Evolutionary conservation across 805 yeast genomes (phyloP), one percentile per base, ranked within the genome.

Genomic region (Yamadazyma laniorum): DNA sequence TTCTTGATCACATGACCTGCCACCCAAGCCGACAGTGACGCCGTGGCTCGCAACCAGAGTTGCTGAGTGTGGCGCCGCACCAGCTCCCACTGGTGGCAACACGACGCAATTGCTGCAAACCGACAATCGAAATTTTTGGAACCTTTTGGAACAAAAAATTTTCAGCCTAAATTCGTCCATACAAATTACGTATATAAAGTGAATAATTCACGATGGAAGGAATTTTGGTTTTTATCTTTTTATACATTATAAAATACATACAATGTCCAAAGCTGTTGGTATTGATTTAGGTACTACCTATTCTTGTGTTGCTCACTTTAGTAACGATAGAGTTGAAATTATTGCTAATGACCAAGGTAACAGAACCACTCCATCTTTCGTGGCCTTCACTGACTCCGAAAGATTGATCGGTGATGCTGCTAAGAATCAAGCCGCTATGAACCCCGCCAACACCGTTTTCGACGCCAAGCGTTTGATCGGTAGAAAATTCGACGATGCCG

Each of bases 261-360:
- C 22, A 26, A 74, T 74, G 79, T 67, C 75, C 38, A 74, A 69
- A 63, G 78, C 80, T 58, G 60, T 57, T 50, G 99, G 99, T 84
- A 91, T 91, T 82, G 98, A 90, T 79, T 79, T 82, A 72, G 90
- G 90, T 73, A 82, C 90, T 46, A 88, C 95, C 48, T 89, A 88
- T 74, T 88, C 96, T 36, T 89, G 96, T 81, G 96, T 89, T 50
- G 96, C 96, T 55, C 95, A 88, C 65, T 88, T 89, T 72, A 75
- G 89, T 56, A 85, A 86, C 60, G 95, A 90, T 55, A 77, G 86
- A 66, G 97, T 90, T 40, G 97, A 90, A 71, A 90, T 90, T 67
- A 86, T 90, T 65, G 96, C 97, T 56, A 90, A 90, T 66, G 97
- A 90, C 70, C 97, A 90, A 77, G 97, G 97, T 82, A 90, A 89